Conservation (phyloP, 306 rosid genomes). For the Cicer arietinum region DNA sequence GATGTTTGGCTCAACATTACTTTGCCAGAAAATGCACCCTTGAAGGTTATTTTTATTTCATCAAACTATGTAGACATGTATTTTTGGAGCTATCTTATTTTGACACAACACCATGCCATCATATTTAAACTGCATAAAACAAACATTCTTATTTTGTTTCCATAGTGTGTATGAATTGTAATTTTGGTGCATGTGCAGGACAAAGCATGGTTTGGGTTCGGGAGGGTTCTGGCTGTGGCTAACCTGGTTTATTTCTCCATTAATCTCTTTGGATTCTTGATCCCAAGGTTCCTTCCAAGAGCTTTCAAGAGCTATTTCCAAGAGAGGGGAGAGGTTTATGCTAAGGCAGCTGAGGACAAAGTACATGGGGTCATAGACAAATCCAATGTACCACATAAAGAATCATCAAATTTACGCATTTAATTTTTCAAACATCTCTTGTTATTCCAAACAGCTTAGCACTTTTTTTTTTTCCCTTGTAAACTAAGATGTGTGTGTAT, state of each 20-base stretch:
- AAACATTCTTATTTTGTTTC: too few relatives aligned
- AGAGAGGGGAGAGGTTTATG: slow-evolving; percentile 57
- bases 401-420: slow-evolving; percentile 24
- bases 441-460: background rate
- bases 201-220: slow-evolving; percentile 84
- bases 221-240: slow-evolving; percentile 62
- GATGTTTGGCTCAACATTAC: slow-evolving; percentile 67
- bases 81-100: too few relatives aligned
- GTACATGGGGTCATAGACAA: slow-evolving; percentile 32
- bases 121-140: too few relatives aligned
- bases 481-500: background rate
- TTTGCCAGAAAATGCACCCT: slow-evolving; percentile 56
- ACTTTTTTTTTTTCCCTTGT: background rate
- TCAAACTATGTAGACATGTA: background rate
- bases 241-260: slow-evolving; percentile 66
- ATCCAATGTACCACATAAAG: slow-evolving; percentile 8
- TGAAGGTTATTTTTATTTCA: slow-evolving; percentile 49
- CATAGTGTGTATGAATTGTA: background rate
- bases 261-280: slow-evolving; percentile 69
- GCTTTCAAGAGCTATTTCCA: slow-evolving; percentile 75
- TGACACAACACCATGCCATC: too few relatives aligned
- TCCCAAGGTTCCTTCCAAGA: slow-evolving; percentile 81
- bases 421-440: background rate
- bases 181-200: slow-evolving; percentile 54
- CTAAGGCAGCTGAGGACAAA: slow-evolving; percentile 66